A percentile compares a stretch with the other conserved stretches of the same genome.
These are phyloP conservation scores for Penicillium griseofulvum DNA, from an alignment of 2,329 filamentous ascomycete genomes.

Conservation along the genomic window DNA sequence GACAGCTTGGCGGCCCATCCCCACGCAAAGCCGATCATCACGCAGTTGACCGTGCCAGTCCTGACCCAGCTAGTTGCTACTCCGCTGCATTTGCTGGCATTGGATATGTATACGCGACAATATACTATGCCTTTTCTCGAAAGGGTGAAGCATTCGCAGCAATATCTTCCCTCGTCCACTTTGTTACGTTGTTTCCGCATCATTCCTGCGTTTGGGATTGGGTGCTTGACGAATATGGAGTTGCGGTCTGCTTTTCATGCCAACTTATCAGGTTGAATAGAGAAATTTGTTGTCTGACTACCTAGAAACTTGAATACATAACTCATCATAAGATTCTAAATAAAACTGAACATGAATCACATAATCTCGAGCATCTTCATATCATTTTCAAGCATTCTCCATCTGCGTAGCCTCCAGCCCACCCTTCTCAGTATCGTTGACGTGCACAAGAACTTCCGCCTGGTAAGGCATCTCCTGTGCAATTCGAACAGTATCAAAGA, in stretches of 20 bases:
- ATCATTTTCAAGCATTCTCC: conserved; percentile 1
- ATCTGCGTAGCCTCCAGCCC: neutral
- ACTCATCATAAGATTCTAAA: neutral
- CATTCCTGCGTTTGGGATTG: conserved; percentile 80
- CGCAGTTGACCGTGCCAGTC: conserved; percentile 77
- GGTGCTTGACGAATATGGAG: conserved; percentile 72
- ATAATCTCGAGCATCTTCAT: neutral
- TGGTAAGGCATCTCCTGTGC: conserved; percentile 21
- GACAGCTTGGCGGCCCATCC: conserved; percentile 21
- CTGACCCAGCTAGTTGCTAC: conserved; percentile 74
- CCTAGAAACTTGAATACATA: neutral
- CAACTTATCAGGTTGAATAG: conserved; percentile 2
- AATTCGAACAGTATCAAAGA: conserved; percentile 26
- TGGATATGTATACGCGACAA: conserved; percentile 72
- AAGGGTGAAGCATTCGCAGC: conserved; percentile 60
- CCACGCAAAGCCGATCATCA: conserved; percentile 24
- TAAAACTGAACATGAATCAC: neutral
- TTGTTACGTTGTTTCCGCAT: conserved; percentile 75
- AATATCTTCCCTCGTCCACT: conserved; percentile 67
- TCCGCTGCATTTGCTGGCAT: conserved; percentile 76
- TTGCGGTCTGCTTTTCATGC: conserved; percentile 23
- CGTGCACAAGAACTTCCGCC: conserved; percentile 14
- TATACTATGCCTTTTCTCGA: conserved; percentile 47
- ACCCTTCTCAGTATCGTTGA: conserved; percentile 7
- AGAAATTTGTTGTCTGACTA: neutral